Evolutionary conservation across 805 yeast species (phyloP), one percentile per base, ranked within the genome.

Genomic region (Ogataea sp.): DNA sequence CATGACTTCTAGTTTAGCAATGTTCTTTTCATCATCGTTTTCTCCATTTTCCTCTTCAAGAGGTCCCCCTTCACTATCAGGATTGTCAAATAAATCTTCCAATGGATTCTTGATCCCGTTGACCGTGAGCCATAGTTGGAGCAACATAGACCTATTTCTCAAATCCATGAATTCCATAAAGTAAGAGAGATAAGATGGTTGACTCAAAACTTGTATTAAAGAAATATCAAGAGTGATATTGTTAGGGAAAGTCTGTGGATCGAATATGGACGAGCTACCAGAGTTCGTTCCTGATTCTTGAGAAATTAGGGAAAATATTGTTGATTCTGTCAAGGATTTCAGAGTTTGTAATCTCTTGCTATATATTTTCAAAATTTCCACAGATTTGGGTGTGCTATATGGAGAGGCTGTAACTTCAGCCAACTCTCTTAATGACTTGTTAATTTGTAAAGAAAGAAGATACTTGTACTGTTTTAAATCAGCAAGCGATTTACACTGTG

Each of bases 31-130:
- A 14, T 49, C 53, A 18, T 51, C 53, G 34, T 50, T 55, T 31
- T 56, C 59, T 33, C 53, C 52, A 5, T 53, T 41, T 30, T 54
- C 61, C 5, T 52, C 44, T 1, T 42, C 39, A 2, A 49, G 39
- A 20, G 34, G 30, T 1, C 42, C 50, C 13, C 55, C 56, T 11
- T 53, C 51, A 27, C 50, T 49, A 13, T 59, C 50, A 40, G 20
- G 51, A 40, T 18, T 52, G 32, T 42, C 43, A 20, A 43, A 46
- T 27, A 53, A 25, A 41, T 73, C 83, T 44, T 79, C 85, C 15
- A 88, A 56, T 0, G 96, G 95, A 36, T 83, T 83, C 48, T 78
- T 75, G 29, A 85, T 69, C 0, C 72, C 66, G 43, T 85, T 83
- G 2, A 86, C 80, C 2, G 74, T 70, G 4, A 72, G 54, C 86